Base-by-base conservation (phyloP, 2,329 filamentous ascomycete species). In the Alternaria atra region DNA sequence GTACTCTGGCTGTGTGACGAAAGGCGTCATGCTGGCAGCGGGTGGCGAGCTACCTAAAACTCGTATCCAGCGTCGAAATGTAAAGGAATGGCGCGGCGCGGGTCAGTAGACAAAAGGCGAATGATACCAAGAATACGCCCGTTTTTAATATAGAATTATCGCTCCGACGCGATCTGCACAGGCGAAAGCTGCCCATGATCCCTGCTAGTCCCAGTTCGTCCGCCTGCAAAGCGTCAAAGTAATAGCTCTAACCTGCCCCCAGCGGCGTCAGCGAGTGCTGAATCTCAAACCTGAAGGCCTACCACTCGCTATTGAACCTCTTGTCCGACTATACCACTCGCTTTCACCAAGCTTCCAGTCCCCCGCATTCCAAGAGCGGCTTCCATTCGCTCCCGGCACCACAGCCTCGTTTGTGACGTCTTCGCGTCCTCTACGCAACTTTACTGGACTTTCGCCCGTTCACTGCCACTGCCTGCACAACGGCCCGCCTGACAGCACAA, bases 121-220 rank as follows among this genome's bases (percentile, higher is more conserved):
- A 55, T 44, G 59, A 52, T 30, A 54, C 47, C 39, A 59, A 37
- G 30, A 52, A 37, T 42, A 53, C 58, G 58, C 59, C 63, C 57
- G 60, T 65, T 60, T 64, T 60, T 61, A 66, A 66, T 66, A 66
- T 69, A 69, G 63, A 65, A 67, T 43, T 60, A 65, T 67, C 66
- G 61, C 64, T 67, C 69, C 63, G 63, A 55, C 60, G 51, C 55
- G 63, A 65, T 65, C 58, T 58, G 58, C 58, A 29, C 58, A 57
- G 40, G 58, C 58, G 58, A 56, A 25, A 13, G 39, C 63, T 73
- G 61, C 64, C 68, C 60, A 51, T 35, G 12, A 71, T 64, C 70
- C 68, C 56, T 67, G 70, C 72, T 75, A 75, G 73, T 60, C 46
- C 53, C 60, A 61, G 47, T 61, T 58, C 55, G 60, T 60, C 58